Conservation (phyloP, 768 basidiomycete genomes). For the Hygrocybe coccinea region DNA sequence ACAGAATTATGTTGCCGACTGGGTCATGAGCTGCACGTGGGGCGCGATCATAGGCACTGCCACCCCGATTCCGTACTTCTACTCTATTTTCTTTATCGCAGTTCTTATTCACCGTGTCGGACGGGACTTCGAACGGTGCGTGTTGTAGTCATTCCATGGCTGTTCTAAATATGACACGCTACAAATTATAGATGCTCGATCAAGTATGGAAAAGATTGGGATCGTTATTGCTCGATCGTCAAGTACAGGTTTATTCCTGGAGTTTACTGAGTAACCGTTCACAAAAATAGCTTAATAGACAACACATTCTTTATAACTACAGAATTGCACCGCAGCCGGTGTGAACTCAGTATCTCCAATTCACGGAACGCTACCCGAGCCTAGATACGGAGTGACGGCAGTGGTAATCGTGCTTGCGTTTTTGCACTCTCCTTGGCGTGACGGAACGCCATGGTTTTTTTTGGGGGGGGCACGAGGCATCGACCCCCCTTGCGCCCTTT, state of each 20-base stretch:
- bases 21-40: conserved; percentile 82
- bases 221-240: conserved; percentile 80
- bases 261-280: conserved; percentile 52
- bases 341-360: too few species aligned
- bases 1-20: conserved; percentile 93
- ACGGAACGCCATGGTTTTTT: too few species aligned
- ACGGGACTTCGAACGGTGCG: conserved; percentile 89
- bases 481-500: too few species aligned
- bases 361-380: too few species aligned
- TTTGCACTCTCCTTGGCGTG: too few species aligned
- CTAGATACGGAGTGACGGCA: too few species aligned
- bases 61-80: conserved; percentile 90
- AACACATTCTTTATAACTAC: too few species aligned
- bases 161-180: background rate
- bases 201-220: conserved; percentile 97
- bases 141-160: background rate
- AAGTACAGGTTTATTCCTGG: conserved; percentile 88
- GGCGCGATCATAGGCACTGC: conserved; percentile 71
- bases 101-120: conserved; percentile 88
- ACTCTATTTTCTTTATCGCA: conserved; percentile 91
- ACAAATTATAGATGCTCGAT: conserved; percentile 55
- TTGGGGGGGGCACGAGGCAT: too few species aligned
- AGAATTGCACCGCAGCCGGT: too few species aligned
- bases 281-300: too few species aligned
- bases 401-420: too few species aligned